Base-by-base conservation (phyloP, 2,329 filamentous ascomycete genomes). In the Truncatella angustata region DNA sequence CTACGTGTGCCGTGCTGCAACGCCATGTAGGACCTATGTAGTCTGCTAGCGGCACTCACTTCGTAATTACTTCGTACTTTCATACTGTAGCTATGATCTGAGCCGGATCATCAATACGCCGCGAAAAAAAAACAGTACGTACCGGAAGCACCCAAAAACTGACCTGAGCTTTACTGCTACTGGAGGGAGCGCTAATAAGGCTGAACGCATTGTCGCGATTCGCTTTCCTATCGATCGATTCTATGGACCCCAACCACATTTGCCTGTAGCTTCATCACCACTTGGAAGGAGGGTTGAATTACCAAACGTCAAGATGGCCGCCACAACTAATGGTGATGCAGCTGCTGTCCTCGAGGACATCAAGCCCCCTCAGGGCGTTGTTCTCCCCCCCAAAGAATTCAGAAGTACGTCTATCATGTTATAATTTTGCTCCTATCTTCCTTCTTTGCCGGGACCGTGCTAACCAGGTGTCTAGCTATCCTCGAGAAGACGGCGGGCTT, bases 401-500 rank as follows among this genome's bases (percentile, higher is more conserved):
- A 86, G 91, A 77, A 76, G 78, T 68, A 71, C 54, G 60, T 59
- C 11, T 23, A 44, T 14, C 23, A 39, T 26, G 23, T 48, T 6
- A 3, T 20, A 14, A 18, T 28, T 6, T 16, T 14, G 12, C n/a
- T n/a, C n/a, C n/a, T n/a, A n/a, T n/a, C n/a, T n/a, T n/a, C n/a
- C n/a, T n/a, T n/a, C n/a, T n/a, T n/a, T n/a, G n/a, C n/a, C n/a
- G n/a, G n/a, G 14, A 9, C 36, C 54, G 35, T 10, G 78, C 78
- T 18, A 82, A 47, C 18, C 47, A 23, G 12, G 48, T 40, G 5
- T 43, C 10, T 39, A 67, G 65, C 61, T 24, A 67, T 93, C 60
- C 85, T 99, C 65, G 92, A 97, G 71, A 97, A 96, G 75, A 96
- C 93, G 11, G 93, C 94, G 49, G 91, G 91, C 43, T 97, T 95